A percentile compares a stretch with the other conserved stretches of the same genome.
phyloP scores from a whole-genome alignment of 805 yeast species.

The Kuraishia ogatae region DNA sequence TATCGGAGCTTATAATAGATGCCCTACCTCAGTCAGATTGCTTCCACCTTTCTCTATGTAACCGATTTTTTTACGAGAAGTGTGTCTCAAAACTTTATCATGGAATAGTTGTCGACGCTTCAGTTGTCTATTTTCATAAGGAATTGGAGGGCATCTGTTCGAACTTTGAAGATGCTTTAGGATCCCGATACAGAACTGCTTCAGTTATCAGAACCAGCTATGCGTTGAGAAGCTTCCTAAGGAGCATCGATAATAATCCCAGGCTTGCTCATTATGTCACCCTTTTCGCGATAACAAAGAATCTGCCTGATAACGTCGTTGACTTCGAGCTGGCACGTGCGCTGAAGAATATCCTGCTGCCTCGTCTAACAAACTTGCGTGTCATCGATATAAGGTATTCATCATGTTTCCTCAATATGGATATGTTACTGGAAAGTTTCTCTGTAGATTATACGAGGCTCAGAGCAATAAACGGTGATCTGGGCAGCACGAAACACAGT shows the following conservation, averaged over 20 bases:
- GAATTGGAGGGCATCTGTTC: slow-evolving; percentile 11
- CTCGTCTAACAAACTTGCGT: slow-evolving; percentile 8
- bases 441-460: slow-evolving; percentile 4
- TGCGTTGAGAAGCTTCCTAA: slow-evolving; percentile 15
- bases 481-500: not conserved
- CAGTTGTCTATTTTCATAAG: slow-evolving; percentile 13
- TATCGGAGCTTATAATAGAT: slow-evolving; percentile 10
- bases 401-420: slow-evolving; percentile 12
- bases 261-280: slow-evolving; percentile 8
- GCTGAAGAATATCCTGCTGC: slow-evolving; percentile 9
- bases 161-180: slow-evolving; percentile 6
- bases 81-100: slow-evolving; percentile 12
- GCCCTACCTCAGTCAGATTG: slow-evolving; percentile 16
- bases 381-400: slow-evolving; percentile 11
- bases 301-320: slow-evolving; percentile 15
- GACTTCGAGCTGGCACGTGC: slow-evolving; percentile 12
- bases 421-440: slow-evolving; percentile 4
- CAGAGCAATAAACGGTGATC: slow-evolving; percentile 10
- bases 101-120: slow-evolving; percentile 15
- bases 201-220: slow-evolving; percentile 13
- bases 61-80: slow-evolving; percentile 7
- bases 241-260: slow-evolving; percentile 7
- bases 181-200: not conserved
- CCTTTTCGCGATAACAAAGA: slow-evolving; percentile 11
- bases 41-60: slow-evolving; percentile 13